Evolutionary conservation across 768 basidiomycete species (phyloP), one percentile per base, ranked within the genome.

Genomic region (Leccinum imitatum): DNA sequence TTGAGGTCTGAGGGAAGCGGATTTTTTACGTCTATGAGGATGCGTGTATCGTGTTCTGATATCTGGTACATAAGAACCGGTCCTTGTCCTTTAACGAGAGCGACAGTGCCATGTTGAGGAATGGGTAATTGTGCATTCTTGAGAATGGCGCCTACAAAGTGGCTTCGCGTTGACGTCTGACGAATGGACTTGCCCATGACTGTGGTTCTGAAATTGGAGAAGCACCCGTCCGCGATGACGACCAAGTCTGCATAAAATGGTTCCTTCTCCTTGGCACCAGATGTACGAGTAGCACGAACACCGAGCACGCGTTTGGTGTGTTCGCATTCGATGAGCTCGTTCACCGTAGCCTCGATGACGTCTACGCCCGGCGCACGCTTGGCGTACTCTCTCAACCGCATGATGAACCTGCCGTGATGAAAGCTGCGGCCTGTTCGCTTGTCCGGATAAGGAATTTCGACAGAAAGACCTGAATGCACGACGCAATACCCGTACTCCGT

Each of bases 11-110:
- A 78, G 1, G 95, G 95, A 54, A 95, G 79, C 9, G 93, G 91
- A 2, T 81, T 78, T 68, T 92, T 92, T 50, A 98, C 81, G 75
- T 98, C 95, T 56, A 98, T 84, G 57, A 99, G 85, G 77, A 99
- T 95, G 35, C 97, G 85, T 7, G 95, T 98, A 73, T 97, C 93
- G 68, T 86, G 83, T 69, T 87, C 77, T 7, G 83, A 89, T 67
- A 99, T 95, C 72, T 96, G 95, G 78, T 99, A 99, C 59, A 97
- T 71, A 50, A 99, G 79, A 46, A 96, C 93, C 4, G 95, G 95
- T 1, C 96, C 97, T 47, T 82, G 82, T 25, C 86, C 89, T 61
- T 87, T 85, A 13, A 92, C 83, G 11, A 96, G 84, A 21, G 82
- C 87, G 15, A 96, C 95, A 0, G 92, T 96, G 35, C 95, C 92